Conservation (phyloP, 768 basidiomycete genomes). For the Rhodotorula kratochvilovae region DNA sequence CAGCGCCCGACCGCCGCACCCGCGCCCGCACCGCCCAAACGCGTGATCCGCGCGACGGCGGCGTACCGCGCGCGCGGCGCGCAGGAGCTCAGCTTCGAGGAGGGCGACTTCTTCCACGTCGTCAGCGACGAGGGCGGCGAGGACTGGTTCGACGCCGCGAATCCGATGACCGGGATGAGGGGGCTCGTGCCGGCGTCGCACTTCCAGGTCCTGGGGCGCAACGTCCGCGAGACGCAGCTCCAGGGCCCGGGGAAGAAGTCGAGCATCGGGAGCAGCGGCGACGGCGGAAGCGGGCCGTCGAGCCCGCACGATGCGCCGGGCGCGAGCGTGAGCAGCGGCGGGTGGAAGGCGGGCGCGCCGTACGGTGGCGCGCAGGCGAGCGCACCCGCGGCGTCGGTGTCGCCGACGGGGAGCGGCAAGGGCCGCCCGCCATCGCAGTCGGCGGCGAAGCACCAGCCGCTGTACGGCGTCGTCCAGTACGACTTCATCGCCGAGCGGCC, state of each 20-base stretch:
- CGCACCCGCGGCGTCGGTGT: slow-evolving; percentile 17
- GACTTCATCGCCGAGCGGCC: slow-evolving; percentile 92
- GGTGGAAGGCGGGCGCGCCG: slow-evolving; percentile 5
- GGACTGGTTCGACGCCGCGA: slow-evolving; percentile 87
- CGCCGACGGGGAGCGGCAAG: slow-evolving; percentile 18
- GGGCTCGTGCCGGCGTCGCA: slow-evolving; percentile 79
- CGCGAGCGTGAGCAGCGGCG: slow-evolving; percentile 7
- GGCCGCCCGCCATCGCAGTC: slow-evolving; percentile 39
- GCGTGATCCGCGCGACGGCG: slow-evolving; percentile 81
- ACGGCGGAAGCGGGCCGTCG: neutral
- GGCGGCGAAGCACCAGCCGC: slow-evolving; percentile 54
- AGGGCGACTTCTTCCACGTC: slow-evolving; percentile 98
- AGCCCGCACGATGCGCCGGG: slow-evolving; percentile 12
- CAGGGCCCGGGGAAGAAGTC: slow-evolving; percentile 17
- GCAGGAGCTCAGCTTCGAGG: slow-evolving; percentile 79
- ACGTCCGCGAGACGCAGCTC: slow-evolving; percentile 38
- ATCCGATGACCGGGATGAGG: slow-evolving; percentile 82
- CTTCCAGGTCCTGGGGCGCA: slow-evolving; percentile 87
- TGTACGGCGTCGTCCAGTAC: slow-evolving; percentile 91
- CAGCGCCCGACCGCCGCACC: slow-evolving; percentile 14
- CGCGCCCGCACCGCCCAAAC: slow-evolving; percentile 69
- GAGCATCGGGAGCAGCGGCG: slow-evolving; percentile 10
- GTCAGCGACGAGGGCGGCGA: slow-evolving; percentile 58
- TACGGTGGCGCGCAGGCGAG: neutral
- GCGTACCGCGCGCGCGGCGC: slow-evolving; percentile 66